Base-by-base conservation (phyloP, 176 grass and related monocot species). In the Bothriochloa decipiens region DNA sequence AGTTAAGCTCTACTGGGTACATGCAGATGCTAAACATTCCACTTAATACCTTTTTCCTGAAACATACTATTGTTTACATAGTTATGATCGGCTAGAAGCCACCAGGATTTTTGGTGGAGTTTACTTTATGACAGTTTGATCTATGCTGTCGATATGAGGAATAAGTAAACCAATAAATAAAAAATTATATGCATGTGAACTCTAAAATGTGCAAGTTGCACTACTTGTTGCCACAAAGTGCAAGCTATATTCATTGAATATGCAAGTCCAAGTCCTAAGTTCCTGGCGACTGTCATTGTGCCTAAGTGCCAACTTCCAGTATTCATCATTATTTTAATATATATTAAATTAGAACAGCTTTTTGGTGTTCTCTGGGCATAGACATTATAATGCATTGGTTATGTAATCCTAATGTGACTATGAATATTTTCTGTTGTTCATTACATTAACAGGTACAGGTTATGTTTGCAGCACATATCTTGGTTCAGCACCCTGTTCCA, bases 401-500 rank as follows among this genome's bases (percentile, higher is more conserved):
- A 55, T 93, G 53, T 71, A 27, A 72, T 70, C 8, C 23, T 63
- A 55, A 70, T 16, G 15, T 71, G 4, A 23, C 45, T 58, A 36
- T 27, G 40, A 29, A 65, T 41, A 75, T 29, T 75, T 17, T 70
- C 45, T 72, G 29, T 41, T 68, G 53, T 82, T 47, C 76, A 72
- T 91, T 63, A 76, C 76, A 94, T 90, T 95, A 63, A 82, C 86
- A 99, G 96, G 96, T 82, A 99, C 91, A 69, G 93, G 96, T 45
- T 92, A 96, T 89, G 83, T 94, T 81, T 99, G 96, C 76, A 94
- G 86, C 81, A 92, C 93, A 75, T 96, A 94, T 79, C 83, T 96
- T 94, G 88, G 91, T 69, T 58, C 77, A 85, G 70, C 29, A 10
- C 81, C 93, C 40, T 87, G 81, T 85, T 83, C 88, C 74, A 94